phyloP scores from a whole-genome alignment of 257 asterid species.

The Solanum ossicruentum region DNA sequence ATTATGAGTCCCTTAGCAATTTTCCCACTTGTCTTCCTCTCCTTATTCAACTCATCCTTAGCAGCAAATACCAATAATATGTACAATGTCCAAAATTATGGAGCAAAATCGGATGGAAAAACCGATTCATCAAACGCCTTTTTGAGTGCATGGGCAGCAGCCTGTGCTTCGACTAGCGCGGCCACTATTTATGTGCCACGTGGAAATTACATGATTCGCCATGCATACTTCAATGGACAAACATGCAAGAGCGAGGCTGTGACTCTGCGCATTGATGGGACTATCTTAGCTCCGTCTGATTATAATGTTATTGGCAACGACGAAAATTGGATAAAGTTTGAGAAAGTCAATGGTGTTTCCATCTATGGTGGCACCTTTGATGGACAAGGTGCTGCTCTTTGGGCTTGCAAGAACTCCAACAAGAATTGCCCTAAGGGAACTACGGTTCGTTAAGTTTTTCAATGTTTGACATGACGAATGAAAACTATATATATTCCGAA shows the following conservation, averaged over 20 bases:
- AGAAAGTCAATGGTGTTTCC: background rate
- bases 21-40: background rate
- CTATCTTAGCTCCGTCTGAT: background rate
- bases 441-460: background rate
- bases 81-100: background rate
- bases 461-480: background rate
- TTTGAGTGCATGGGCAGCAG: background rate
- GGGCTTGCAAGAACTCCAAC: background rate
- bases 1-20: background rate
- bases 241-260: background rate
- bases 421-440: background rate
- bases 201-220: background rate
- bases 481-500: background rate
- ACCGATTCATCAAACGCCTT: background rate
- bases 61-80: background rate
- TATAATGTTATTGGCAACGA: background rate
- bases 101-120: background rate
- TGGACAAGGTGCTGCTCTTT: background rate
- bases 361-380: background rate
- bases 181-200: background rate
- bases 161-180: background rate
- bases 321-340: background rate
- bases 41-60: background rate
- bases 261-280: background rate
- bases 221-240: background rate